phyloP scores from a whole-genome alignment of 805 yeast genomes.

The Candida railenensis region DNA sequence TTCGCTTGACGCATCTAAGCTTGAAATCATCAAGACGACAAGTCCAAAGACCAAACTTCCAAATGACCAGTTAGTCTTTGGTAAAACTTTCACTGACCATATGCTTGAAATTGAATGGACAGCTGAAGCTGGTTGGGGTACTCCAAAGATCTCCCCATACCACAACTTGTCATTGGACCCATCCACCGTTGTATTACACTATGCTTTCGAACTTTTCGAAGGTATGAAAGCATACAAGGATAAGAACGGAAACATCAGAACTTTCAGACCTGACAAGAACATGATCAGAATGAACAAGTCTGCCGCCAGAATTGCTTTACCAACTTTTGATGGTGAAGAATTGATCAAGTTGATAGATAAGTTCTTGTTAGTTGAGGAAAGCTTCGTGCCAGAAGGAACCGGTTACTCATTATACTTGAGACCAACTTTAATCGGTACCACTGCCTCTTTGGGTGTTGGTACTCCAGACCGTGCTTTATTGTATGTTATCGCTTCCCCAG shows the following conservation, averaged over 20 bases:
- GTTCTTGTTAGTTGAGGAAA: conserved; percentile 69
- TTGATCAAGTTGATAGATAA: conserved; percentile 73
- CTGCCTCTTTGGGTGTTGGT: conserved; percentile 83
- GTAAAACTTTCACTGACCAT: conserved; percentile 73
- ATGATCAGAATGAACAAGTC: conserved; percentile 89
- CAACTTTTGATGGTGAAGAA: conserved; percentile 79
- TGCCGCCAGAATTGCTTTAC: conserved; percentile 86
- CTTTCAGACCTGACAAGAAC: conserved; percentile 90
- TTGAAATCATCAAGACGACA: conserved; percentile 35
- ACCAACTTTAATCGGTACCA: conserved; percentile 94
- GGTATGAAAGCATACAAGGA: conserved; percentile 91
- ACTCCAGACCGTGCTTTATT: conserved; percentile 79
- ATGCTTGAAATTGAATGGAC: conserved; percentile 89
- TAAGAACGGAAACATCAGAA: conserved; percentile 60
- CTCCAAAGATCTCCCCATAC: conserved; percentile 87
- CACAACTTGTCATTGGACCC: conserved; percentile 79
- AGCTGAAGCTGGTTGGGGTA: conserved; percentile 73
- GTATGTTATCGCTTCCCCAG: conserved; percentile 90
- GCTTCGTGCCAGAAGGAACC: conserved; percentile 77
- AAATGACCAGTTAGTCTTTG: conserved; percentile 41
- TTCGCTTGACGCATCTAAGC: conserved; percentile 35
- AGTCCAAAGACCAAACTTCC: conserved; percentile 36
- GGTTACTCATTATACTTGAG: conserved; percentile 93
- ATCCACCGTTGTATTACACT: conserved; percentile 87
- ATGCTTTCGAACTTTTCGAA: conserved; percentile 92